phyloP scores from a whole-genome alignment of 2,329 filamentous ascomycete species.

The Cytospora leucostoma region DNA sequence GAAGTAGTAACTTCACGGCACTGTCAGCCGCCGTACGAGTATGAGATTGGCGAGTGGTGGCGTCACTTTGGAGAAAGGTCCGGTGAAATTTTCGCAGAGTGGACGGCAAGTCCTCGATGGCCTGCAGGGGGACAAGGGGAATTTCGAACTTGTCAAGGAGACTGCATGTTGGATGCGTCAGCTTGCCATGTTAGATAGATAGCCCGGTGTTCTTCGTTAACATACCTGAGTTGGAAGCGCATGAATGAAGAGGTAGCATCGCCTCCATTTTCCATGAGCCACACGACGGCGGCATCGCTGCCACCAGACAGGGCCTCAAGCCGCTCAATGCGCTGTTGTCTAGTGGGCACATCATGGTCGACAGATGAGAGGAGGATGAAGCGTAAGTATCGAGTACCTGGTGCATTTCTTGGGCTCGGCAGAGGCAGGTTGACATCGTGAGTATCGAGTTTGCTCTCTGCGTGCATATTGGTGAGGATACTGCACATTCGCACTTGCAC shows the following conservation, averaged over 20 bases:
- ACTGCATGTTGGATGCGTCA: conserved; percentile 30
- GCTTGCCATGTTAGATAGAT: not conserved
- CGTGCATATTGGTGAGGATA: conserved; percentile 6
- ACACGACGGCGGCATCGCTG: conserved; percentile 44
- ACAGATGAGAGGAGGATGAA: conserved; percentile 44
- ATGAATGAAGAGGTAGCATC: conserved; percentile 41
- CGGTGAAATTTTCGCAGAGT: conserved; percentile 42
- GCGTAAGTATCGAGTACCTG: conserved; percentile 36
- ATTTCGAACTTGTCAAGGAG: conserved; percentile 39
- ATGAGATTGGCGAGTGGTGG: conserved; percentile 21
- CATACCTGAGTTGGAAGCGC: conserved; percentile 49
- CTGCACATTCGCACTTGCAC: not conserved
- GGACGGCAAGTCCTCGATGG: conserved; percentile 38
- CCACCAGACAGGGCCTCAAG: conserved; percentile 45
- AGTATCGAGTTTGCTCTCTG: conserved; percentile 45
- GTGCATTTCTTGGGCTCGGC: conserved; percentile 6
- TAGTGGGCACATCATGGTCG: conserved; percentile 37
- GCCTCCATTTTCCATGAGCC: conserved; percentile 42
- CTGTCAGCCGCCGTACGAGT: not conserved
- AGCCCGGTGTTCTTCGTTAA: not conserved
- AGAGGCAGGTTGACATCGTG: conserved; percentile 50
- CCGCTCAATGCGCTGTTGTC: conserved; percentile 41
- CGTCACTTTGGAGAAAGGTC: conserved; percentile 38
- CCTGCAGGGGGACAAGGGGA: conserved; percentile 47
- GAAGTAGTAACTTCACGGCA: conserved; percentile 35